These are phyloP conservation scores for Darksidea phi DNA, from an alignment of 495 filamentous ascomycete genomes.

Conservation along the genomic window DNA sequence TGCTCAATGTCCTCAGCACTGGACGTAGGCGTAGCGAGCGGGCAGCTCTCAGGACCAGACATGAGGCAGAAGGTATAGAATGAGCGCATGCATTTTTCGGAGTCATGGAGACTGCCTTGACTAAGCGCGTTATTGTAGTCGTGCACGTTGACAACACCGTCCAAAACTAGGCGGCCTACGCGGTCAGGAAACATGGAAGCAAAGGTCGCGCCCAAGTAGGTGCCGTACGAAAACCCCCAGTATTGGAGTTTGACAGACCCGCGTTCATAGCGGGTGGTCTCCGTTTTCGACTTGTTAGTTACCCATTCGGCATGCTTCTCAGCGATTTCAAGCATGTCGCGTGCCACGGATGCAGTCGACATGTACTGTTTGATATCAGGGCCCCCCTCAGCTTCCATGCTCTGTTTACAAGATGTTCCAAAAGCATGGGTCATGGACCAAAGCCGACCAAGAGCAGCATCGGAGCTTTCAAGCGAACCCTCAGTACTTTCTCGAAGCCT, in stretches of 20 bases:
- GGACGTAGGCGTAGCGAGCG: constrained; percentile 44
- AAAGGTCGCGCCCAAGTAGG: constrained; percentile 46
- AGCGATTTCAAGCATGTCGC: constrained; percentile 54
- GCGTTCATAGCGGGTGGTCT: neutral
- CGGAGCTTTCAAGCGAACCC: constrained; percentile 42
- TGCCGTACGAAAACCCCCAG: constrained; percentile 42
- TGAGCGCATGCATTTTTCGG: constrained; percentile 50
- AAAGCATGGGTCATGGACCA: constrained; percentile 43
- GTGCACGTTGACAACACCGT: constrained; percentile 54
- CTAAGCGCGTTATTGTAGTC: constrained; percentile 39
- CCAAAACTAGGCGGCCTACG: constrained; percentile 51
- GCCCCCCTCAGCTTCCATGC: constrained; percentile 25
- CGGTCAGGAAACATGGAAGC: constrained; percentile 56
- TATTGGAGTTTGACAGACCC: constrained; percentile 38
- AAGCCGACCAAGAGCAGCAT: constrained; percentile 41
- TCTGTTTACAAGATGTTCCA: constrained; percentile 38
- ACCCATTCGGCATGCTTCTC: constrained; percentile 51
- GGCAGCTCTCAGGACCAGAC: constrained; percentile 51
- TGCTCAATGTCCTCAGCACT: constrained; percentile 47
- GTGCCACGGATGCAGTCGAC: constrained; percentile 50
- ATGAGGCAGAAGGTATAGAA: constrained; percentile 56
- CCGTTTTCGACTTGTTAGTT: constrained; percentile 15
- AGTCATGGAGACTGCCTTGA: constrained; percentile 40
- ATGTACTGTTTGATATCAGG: constrained; percentile 49
- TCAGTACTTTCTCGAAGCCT: constrained; percentile 34